Evolutionary conservation across 495 filamentous ascomycete species (phyloP).

Genomic region (Hypoxylon cercidicola): DNA sequence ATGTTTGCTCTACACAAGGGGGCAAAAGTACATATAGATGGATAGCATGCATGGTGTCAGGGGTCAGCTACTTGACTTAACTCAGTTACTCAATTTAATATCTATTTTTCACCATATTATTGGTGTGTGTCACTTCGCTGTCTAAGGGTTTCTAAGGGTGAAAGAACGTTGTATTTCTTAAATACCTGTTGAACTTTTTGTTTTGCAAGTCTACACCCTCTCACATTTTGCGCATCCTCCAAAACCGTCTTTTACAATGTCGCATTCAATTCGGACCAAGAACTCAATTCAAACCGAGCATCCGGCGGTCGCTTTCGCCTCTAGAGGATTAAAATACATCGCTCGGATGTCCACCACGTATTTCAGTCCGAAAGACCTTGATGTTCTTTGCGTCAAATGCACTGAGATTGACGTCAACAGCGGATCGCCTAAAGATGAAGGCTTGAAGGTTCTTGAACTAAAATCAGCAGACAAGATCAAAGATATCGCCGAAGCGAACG

Average conservation of each 20-base stretch:
- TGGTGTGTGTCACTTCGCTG: too few species aligned
- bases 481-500: conserved; percentile 1
- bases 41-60: conserved; percentile 22
- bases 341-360: conserved; percentile 9
- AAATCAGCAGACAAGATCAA: conserved; percentile 4
- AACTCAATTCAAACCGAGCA: background rate
- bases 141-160: too few species aligned
- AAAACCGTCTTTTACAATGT: background rate
- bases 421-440: conserved; percentile 6
- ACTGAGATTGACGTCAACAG: conserved; percentile 8
- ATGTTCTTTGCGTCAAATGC: background rate
- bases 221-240: background rate
- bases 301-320: background rate
- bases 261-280: background rate
- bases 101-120: background rate
- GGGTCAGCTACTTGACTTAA: conserved; percentile 19
- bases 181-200: too few species aligned
- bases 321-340: background rate
- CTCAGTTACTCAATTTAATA: background rate
- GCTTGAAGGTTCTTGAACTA: background rate
- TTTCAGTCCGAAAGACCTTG: background rate
- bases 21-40: conserved; percentile 22
- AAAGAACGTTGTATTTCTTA: too few species aligned
- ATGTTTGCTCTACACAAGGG: background rate
- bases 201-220: background rate